These are phyloP conservation scores for Tulasnella calospora DNA, from an alignment of 768 basidiomycete genomes.

Conservation along the genomic window DNA sequence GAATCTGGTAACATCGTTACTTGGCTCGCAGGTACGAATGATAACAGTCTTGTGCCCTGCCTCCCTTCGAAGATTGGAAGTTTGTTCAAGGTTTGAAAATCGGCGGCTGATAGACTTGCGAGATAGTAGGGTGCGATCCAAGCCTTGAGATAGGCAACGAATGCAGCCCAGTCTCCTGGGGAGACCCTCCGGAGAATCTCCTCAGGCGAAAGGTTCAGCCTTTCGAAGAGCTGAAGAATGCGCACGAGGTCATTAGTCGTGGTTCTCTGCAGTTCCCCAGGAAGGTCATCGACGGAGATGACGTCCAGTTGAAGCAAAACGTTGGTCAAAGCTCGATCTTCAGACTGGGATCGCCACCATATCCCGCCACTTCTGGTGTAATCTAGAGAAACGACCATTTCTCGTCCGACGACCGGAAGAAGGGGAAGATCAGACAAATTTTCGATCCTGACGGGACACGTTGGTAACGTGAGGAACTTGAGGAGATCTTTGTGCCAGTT, in stretches of 20 bases:
- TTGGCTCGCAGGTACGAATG: background rate
- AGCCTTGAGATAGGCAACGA: background rate
- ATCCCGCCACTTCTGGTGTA: background rate
- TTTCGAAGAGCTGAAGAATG: background rate
- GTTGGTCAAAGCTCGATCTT: background rate
- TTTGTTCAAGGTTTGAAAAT: background rate
- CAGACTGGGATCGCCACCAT: background rate
- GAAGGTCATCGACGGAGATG: background rate
- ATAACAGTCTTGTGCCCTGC: background rate
- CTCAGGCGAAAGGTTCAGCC: background rate
- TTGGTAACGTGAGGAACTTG: background rate
- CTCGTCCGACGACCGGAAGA: background rate
- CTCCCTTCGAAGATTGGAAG: background rate
- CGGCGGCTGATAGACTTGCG: background rate
- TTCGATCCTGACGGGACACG: background rate
- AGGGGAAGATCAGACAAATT: background rate
- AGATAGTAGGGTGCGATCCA: background rate
- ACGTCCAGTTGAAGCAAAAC: background rate
- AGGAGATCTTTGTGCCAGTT: background rate
- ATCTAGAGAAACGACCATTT: background rate
- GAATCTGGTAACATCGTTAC: background rate
- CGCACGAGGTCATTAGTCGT: background rate
- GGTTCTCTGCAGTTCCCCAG: background rate
- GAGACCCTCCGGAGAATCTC: background rate
- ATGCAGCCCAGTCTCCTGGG: background rate